Base-by-base conservation (phyloP, 2,329 filamentous ascomycete genomes). In the Arachnomyces sp. region DNA sequence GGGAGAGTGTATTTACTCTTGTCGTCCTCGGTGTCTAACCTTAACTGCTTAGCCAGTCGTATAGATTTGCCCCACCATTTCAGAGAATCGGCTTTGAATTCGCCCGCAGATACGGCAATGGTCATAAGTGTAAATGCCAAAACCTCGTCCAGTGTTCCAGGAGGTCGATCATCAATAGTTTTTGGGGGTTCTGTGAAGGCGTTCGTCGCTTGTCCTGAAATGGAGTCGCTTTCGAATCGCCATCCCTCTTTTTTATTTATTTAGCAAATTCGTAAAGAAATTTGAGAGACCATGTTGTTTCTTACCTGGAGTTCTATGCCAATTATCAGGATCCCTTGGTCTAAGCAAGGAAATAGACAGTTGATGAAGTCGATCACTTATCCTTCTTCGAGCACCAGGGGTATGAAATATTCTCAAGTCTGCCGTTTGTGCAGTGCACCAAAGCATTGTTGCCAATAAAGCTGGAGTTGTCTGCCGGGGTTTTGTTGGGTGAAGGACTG, bases 21-120 rank as follows among this genome's bases (percentile, higher is more conserved):
- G 11, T 63, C 65, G 40, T 66, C 66, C 44, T 67, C 62, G 17
- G 60, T 54, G 38, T 63, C 62, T 9, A 67, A 55, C 3, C 60
- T 57, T 18, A 68, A 51, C 1, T 60, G 59, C 12, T 57, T 52
- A 11, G 65, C 64, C 17, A 73, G 50, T 9, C 62, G 48, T 0
- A 61, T 50, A 1, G 68, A 62, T 45, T 70, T 69, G 42, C 60
- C 63, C 65, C 65, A 70, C 69, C 69, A 73, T 42, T 64, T 67
- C 38, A 68, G 56, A 43, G 62, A 66, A 44, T 73, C 71, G 3
- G 65, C 62, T 48, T 72, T 73, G 58, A 69, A 71, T 36, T 72
- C 67, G 8, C 68, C 62, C 0, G 66, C 68, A 1, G 69, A 73
- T 3, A 71, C 63, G 1, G 66, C 66, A 21, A 72, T 66, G 9